Conservation (phyloP, 208 protist genomes). For the Acanthamoeba lenticulata region DNA sequence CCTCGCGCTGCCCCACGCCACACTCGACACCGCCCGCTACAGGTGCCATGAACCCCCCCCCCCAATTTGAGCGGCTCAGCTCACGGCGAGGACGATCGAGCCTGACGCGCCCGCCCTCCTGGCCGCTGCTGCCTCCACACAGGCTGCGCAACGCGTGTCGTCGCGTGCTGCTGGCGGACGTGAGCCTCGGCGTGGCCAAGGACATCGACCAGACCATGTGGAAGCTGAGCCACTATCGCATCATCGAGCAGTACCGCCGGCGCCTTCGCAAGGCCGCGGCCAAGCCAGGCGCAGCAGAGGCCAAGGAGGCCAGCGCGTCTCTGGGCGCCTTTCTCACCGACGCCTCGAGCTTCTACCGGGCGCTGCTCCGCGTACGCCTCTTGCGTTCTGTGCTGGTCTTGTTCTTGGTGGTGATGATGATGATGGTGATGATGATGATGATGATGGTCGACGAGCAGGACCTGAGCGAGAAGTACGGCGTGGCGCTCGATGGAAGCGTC, state of each 20-base stretch:
- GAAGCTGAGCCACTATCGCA: conserved; percentile 14
- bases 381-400: not conserved
- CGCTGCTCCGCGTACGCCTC: not conserved
- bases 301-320: not conserved
- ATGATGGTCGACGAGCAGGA: not conserved
- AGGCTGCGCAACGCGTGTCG: not conserved
- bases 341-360: not conserved
- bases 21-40: not conserved
- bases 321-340: not conserved
- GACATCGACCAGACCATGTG: not conserved
- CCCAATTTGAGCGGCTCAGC: not conserved
- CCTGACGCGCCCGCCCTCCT: not conserved
- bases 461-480: not conserved
- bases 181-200: not conserved
- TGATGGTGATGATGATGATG: too few relatives aligned
- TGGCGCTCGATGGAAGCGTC: not conserved
- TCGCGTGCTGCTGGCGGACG: not conserved
- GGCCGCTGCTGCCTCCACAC: not conserved
- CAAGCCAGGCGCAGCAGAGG: not conserved
- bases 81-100: not conserved
- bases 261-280: not conserved
- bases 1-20: not conserved
- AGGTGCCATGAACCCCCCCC: not conserved
- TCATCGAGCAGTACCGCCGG: not conserved
- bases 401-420: too few relatives aligned